Conservation (phyloP, 805 yeast species). For the Wickerhamomyces bisporus region DNA sequence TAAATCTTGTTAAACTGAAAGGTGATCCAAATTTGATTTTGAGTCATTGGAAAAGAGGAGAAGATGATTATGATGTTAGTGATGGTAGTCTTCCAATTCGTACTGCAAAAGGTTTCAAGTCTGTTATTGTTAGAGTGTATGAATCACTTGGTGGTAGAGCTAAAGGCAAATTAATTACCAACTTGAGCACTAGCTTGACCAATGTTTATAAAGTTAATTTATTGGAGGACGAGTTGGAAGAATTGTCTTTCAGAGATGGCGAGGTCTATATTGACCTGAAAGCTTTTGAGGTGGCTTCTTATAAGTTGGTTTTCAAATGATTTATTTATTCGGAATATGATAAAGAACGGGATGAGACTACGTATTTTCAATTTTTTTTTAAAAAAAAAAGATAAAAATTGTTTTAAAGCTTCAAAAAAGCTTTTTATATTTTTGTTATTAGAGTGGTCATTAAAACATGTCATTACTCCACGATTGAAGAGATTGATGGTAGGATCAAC, state of each 20-base stretch:
- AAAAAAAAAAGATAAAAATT: too few relatives aligned
- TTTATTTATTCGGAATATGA: too few relatives aligned
- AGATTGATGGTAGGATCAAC: too few relatives aligned
- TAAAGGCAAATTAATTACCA: conserved; percentile 43
- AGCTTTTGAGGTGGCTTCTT: conserved; percentile 71
- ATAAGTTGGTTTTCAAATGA: conserved; percentile 26
- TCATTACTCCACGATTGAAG: too few relatives aligned
- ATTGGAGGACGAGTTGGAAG: conserved; percentile 34
- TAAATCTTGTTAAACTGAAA: conserved; percentile 23
- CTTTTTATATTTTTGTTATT: neutral
- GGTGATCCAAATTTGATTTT: conserved; percentile 40
- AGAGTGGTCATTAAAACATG: too few relatives aligned
- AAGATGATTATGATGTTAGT: conserved; percentile 60
- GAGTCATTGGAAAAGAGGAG: conserved; percentile 81
- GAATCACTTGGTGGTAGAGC: conserved; percentile 85
- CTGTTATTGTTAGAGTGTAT: conserved; percentile 69
- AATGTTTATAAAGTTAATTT: conserved; percentile 29
- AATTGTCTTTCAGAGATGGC: conserved; percentile 17
- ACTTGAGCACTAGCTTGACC: conserved; percentile 20
- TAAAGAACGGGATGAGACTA: too few relatives aligned
- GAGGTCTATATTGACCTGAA: conserved; percentile 39
- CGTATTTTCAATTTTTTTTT: too few relatives aligned
- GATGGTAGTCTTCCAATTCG: conserved; percentile 41
- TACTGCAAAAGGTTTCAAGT: conserved; percentile 36
- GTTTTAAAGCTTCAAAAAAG: neutral